A percentile compares a stretch with the other conserved stretches of the same genome.
phyloP scores from a whole-genome alignment of 2,329 filamentous ascomycete genomes.

The Grosmannia serpens region DNA sequence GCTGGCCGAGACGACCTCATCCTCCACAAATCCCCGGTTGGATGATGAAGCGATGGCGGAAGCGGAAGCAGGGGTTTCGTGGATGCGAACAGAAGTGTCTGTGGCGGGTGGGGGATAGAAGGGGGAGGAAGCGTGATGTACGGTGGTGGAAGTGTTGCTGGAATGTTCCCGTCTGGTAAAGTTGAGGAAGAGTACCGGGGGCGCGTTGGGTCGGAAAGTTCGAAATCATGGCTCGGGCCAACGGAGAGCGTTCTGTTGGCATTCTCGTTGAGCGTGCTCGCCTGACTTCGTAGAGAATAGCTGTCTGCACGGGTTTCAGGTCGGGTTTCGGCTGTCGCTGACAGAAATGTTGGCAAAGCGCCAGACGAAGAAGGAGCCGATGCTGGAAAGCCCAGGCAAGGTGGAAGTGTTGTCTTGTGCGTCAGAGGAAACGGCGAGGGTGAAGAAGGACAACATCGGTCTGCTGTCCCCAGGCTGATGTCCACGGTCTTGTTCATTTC shows the following conservation, averaged over 20 bases:
- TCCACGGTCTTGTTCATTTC: background rate
- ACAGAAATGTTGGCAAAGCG: background rate
- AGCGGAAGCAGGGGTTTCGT: background rate
- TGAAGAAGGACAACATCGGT: background rate
- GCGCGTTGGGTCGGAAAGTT: background rate
- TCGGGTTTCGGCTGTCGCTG: background rate
- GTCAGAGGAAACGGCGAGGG: background rate
- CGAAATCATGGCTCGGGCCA: background rate
- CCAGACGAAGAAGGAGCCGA: background rate
- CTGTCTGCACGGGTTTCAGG: background rate
- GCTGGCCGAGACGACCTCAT: background rate
- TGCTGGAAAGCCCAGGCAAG: background rate
- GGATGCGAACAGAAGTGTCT: conserved; percentile 13
- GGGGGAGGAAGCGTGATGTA: background rate
- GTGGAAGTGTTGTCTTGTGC: background rate
- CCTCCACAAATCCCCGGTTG: background rate
- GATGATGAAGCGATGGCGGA: background rate
- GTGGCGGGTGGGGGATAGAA: conserved; percentile 12
- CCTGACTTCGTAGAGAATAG: background rate
- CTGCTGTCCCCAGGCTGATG: conserved; percentile 1
- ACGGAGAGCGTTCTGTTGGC: background rate
- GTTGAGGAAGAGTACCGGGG: background rate
- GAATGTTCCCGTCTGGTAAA: background rate
- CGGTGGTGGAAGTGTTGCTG: background rate
- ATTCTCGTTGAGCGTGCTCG: background rate